Base-by-base conservation (phyloP, 768 basidiomycete genomes). In the Naematelia encephala region DNA sequence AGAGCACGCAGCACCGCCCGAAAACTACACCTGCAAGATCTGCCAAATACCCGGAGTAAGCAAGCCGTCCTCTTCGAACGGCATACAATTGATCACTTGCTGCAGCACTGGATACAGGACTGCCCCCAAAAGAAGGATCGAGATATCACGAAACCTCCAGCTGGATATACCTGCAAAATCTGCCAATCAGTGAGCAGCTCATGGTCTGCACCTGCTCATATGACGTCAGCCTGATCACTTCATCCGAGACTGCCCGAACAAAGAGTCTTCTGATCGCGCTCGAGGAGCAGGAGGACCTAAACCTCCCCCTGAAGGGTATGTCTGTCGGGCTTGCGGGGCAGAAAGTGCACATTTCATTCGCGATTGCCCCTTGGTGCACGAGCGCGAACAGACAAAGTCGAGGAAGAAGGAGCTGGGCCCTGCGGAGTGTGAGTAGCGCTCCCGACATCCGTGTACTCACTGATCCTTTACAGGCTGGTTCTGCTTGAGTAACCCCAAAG, bases 401-500 rank as follows among this genome's bases (percentile, higher is more conserved):
- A 56, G 66, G 67, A 66, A 52, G 68, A 56, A 80, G 82, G 61
- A 80, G 77, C 67, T 82, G 81, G 48, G 84, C 80, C 27, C 87
- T 83, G 27, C 83, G 80, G 43, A 92, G 85, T 78, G 90, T 91
- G 73, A 90, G 76, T 50, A 11, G 8, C 22, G 10, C 29, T 14
- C 12, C 13, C 0, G 16, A 26, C 19, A 27, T 47, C 13, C 16
- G 43, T n/a, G n/a, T 5, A 23, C 16, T 27, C 27, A 62, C 69
- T 70, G 43, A 70, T 50, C 4, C 11, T 8, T 0, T 60, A 25
- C 48, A 71, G 97, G 94, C 77, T 98, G 94, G 94, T 98, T 99
- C 80, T 99, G 96, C 76, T 78, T 99, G 54, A 93, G 91, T 43
- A 97, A 97, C 73, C 93, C 94, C 0, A 86, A 85, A 66, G 81